phyloP scores from a whole-genome alignment of 805 yeast species.

The Candida multigemmis region DNA sequence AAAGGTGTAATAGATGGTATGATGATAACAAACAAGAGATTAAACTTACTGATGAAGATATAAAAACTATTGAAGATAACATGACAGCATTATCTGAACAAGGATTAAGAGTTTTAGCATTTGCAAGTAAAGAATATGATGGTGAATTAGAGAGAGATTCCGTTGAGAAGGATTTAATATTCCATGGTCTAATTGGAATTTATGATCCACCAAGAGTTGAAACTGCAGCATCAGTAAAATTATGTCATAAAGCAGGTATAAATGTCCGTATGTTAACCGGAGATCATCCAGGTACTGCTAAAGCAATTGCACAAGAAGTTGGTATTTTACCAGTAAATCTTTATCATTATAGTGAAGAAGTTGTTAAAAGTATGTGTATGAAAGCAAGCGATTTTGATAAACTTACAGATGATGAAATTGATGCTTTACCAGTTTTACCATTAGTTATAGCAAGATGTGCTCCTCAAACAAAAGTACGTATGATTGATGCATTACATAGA shows the following conservation, averaged over 20 bases:
- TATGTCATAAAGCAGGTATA: constrained; percentile 68
- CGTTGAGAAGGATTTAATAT: constrained; percentile 46
- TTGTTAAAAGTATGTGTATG: constrained; percentile 26
- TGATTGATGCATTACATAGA: constrained; percentile 33
- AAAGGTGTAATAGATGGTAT: constrained; percentile 47
- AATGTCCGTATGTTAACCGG: constrained; percentile 79
- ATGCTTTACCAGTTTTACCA: constrained; percentile 27
- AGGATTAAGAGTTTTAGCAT: constrained; percentile 68
- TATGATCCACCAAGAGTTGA: constrained; percentile 76
- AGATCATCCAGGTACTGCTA: constrained; percentile 72
- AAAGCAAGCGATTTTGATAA: constrained; percentile 27
- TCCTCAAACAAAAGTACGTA: constrained; percentile 32
- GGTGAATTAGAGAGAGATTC: constrained; percentile 13
- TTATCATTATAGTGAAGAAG: constrained; percentile 23
- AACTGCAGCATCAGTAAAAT: constrained; percentile 53
- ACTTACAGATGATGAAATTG: constrained; percentile 22
- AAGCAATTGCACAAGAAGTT: constrained; percentile 73
- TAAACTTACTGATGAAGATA: constrained; percentile 32
- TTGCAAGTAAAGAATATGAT: constrained; percentile 39
- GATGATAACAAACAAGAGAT: constrained; percentile 20
- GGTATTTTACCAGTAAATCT: constrained; percentile 56
- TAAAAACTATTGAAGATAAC: constrained; percentile 37
- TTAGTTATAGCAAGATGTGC: constrained; percentile 32
- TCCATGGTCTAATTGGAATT: constrained; percentile 66
- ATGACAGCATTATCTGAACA: constrained; percentile 52